These are phyloP conservation scores for Phytophthora ohioensis DNA, from an alignment of 352 stramenopile species.

Conservation along the genomic window DNA sequence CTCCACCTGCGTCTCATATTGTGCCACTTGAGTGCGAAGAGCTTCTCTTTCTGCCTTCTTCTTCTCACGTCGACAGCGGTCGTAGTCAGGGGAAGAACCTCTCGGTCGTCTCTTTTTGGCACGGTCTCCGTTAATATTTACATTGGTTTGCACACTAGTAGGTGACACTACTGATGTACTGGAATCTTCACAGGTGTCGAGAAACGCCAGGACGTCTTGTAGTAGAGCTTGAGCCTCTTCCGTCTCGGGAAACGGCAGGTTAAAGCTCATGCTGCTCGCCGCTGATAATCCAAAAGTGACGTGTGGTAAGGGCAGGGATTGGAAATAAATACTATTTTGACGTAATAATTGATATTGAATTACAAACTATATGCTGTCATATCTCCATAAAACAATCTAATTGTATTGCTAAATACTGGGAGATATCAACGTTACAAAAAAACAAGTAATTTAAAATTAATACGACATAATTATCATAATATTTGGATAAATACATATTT, in stretches of 20 bases:
- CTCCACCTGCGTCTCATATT: slow-evolving; percentile 25
- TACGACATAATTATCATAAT: no score
- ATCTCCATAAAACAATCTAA: no score
- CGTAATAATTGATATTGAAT: no score
- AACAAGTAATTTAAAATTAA: no score
- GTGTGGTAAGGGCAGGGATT: not conserved
- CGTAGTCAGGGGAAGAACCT: slow-evolving; percentile 12
- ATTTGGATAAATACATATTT: no score
- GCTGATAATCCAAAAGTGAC: not conserved
- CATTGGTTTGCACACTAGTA: not conserved
- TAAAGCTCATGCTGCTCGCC: not conserved
- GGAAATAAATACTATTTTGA: no score
- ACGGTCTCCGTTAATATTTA: not conserved
- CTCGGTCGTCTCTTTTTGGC: not conserved
- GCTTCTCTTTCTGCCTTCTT: slow-evolving; percentile 24
- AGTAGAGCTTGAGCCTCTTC: slow-evolving; percentile 15
- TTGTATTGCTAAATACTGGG: no score
- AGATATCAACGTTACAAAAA: no score
- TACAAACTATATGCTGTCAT: no score
- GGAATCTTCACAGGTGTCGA: not conserved
- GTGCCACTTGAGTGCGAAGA: slow-evolving; percentile 16
- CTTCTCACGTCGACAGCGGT: slow-evolving; percentile 16
- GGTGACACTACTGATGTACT: not conserved
- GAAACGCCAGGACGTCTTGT: slow-evolving; percentile 22
- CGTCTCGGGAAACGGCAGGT: not conserved